Evolutionary conservation across 1,284 basidiomycete genomes (phyloP).

Genomic region (Ustilago cynodontis): DNA sequence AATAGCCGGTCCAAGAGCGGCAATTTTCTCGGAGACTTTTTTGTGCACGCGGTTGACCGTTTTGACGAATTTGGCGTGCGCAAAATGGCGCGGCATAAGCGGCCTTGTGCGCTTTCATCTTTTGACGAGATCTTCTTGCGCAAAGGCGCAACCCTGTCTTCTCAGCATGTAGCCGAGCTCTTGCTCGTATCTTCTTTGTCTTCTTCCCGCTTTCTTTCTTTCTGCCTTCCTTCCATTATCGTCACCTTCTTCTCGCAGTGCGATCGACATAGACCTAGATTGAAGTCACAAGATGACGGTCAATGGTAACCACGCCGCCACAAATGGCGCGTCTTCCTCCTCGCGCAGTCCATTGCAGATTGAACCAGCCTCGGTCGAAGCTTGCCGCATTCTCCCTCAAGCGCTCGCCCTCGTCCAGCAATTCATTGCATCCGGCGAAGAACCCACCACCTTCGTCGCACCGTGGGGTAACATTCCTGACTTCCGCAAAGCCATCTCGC

Average conservation of each 20-base stretch:
- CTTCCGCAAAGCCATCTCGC: conserved; percentile 37
- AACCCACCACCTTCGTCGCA: conserved; percentile 37
- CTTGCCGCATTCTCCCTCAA: conserved; percentile 43
- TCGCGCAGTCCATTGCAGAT: conserved; percentile 43
- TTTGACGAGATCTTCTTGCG: conserved; percentile 8
- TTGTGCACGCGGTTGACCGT: neutral
- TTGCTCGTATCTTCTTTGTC: neutral
- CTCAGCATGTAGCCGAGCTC: conserved; percentile 5
- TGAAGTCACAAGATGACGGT: conserved; percentile 11
- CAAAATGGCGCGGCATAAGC: neutral
- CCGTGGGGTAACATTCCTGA: conserved; percentile 43
- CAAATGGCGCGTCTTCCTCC: conserved; percentile 6
- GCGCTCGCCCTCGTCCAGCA: conserved; percentile 37
- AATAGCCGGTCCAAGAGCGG: too few species aligned
- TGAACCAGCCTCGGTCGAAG: conserved; percentile 45
- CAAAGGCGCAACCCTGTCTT: neutral
- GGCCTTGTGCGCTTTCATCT: neutral
- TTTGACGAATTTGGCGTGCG: conserved; percentile 1
- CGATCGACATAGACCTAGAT: neutral
- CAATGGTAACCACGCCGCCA: conserved; percentile 11
- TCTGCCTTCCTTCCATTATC: neutral
- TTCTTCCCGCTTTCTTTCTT: neutral
- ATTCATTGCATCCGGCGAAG: conserved; percentile 45
- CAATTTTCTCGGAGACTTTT: conserved; percentile 23
- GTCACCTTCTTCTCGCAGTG: neutral